Evolutionary conservation across 805 yeast species (phyloP), one percentile per base, ranked within the genome.

Genomic region (Candida orba): DNA sequence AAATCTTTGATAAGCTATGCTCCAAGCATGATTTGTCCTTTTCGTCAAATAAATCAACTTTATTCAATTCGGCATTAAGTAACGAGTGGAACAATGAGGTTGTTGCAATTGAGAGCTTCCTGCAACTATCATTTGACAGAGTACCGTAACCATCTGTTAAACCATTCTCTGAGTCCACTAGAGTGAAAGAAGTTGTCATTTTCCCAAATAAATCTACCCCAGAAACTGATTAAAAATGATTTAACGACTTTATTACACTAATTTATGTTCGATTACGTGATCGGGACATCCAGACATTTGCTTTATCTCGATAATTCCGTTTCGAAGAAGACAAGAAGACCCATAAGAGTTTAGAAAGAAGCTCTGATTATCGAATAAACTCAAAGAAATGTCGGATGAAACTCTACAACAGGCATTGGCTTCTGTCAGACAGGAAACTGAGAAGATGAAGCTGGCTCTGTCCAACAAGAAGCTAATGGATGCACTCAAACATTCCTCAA

Each of bases 401-500:
- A 42, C 27, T 18, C 43, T 43, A n/a, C 39, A 34, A 20, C 43
- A 36, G 38, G 46, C 46, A 29, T 33, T 43, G 38, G 9, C n/a
- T 18, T 24, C 40, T 9, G 46, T 43, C 27, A 32, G 35, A n/a
- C 17, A 14, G 8, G 44, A 44, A 36, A 39, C 48, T 2, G 42
- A 41, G 36, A 42, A 33, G 23, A 44, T 35, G 41, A 45, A 42
- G 44, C 20, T 37, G 17, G 41, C 47, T 6, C 36, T 36, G 33
- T 32, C 42, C 12, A 32, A 22, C 12, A 77, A 78, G 42, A 78
- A 78, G 56, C 72, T 91, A 42, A 81, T 91, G 78, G 95, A 83
- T 58, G 95, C 96, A 2, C 65, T 93, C 45, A 86, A 88, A 54
- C 93, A 89, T 59, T 87, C 95, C 30, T 78, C 95, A 29, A 78